These are phyloP conservation scores for Sporothrix luriei DNA, from an alignment of 2,329 filamentous ascomycete species.

Conservation along the genomic window DNA sequence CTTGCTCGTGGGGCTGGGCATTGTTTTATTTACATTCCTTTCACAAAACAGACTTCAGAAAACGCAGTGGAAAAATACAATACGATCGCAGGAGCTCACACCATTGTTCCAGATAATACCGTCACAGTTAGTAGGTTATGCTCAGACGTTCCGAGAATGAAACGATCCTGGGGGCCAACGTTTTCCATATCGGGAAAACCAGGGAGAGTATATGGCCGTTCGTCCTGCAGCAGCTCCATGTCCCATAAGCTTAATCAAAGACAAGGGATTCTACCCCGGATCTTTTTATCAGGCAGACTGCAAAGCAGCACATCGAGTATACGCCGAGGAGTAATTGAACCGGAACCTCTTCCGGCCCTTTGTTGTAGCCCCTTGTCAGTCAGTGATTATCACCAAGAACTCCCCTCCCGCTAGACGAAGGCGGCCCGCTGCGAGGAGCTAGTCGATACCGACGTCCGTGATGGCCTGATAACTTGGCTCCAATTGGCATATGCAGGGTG, in stretches of 20 bases:
- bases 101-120: no score
- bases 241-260: neutral
- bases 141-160: neutral
- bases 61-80: no score
- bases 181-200: neutral
- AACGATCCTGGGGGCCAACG: neutral
- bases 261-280: neutral
- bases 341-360: neutral
- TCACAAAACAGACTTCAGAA: no score
- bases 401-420: slow-evolving; percentile 26
- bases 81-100: no score
- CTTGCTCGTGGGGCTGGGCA: neutral
- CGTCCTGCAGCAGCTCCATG: neutral
- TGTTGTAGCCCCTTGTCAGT: neutral
- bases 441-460: neutral
- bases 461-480: neutral
- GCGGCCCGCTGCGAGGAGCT: slow-evolving; percentile 19
- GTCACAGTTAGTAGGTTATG: no score
- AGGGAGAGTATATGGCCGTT: neutral
- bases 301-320: neutral
- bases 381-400: neutral
- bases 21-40: slow-evolving; percentile 6
- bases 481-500: neutral
- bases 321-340: neutral
- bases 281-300: neutral